Percentiles rank a stretch among this genome's conserved stretches.
These are phyloP conservation scores for Paramecium octaurelia DNA, from an alignment of 73 alveolate species.

Conservation along the genomic window DNA sequence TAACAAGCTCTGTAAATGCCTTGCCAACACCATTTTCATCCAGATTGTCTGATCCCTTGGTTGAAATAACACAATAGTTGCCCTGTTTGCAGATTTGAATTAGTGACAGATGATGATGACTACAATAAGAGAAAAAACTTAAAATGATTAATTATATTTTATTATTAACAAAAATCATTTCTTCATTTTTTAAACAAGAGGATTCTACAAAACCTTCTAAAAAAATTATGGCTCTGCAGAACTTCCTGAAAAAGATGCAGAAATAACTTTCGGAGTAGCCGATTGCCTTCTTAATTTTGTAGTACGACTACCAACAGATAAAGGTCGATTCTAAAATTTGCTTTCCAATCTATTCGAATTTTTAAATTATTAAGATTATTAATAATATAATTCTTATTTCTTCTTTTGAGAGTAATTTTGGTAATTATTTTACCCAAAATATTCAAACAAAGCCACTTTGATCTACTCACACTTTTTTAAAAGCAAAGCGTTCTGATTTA, in stretches of 20 bases:
- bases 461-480: not conserved
- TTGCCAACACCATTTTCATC: constrained; percentile 81
- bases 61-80: constrained; percentile 91
- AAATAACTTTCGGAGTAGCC: not conserved
- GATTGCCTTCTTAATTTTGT: not conserved
- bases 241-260: constrained; percentile 11
- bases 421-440: not conserved
- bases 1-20: constrained; percentile 75
- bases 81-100: constrained; percentile 94
- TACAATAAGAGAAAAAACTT: constrained; percentile 88
- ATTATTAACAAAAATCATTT: not conserved
- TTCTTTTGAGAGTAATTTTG: not conserved
- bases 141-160: constrained; percentile 22
- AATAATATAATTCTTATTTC: not conserved
- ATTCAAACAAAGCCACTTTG: not conserved
- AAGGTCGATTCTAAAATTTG: not conserved
- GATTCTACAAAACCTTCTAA: not conserved
- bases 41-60: constrained; percentile 87
- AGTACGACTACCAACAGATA: not conserved
- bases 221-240: not conserved
- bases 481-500: not conserved
- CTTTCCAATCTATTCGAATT: not conserved
- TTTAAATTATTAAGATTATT: not conserved
- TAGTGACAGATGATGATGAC: constrained; percentile 93
- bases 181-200: not conserved